A percentile compares a stretch with the other conserved stretches of the same genome.
phyloP scores from a whole-genome alignment of 306 rosid species.

The Lathyrus oleraceus region DNA sequence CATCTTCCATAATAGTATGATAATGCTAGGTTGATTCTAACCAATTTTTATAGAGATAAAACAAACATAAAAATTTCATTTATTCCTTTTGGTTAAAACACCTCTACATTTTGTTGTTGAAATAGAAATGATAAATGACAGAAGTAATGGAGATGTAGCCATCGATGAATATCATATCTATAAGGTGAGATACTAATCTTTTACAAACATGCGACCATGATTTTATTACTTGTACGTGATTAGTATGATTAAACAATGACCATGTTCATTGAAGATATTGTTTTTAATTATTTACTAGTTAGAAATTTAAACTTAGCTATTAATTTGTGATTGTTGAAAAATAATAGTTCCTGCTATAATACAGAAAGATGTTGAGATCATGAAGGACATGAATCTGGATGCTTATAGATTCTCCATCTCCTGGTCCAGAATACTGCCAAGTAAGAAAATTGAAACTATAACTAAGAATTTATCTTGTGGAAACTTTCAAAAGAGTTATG shows the following conservation, averaged over 20 bases:
- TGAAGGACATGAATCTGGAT: conserved; percentile 53
- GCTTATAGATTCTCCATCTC: conserved; percentile 62
- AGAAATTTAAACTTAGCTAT: too few relatives aligned
- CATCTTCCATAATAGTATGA: too few relatives aligned
- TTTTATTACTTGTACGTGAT: neutral
- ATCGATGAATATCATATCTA: conserved; percentile 46
- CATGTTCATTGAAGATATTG: too few relatives aligned
- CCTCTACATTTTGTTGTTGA: neutral
- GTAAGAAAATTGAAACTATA: conserved; percentile 36
- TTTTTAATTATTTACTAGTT: too few relatives aligned
- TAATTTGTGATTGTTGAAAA: too few relatives aligned
- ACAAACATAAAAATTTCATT: too few relatives aligned
- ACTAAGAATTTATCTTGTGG: neutral
- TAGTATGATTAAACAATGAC: neutral
- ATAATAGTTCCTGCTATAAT: neutral
- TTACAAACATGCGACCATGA: neutral
- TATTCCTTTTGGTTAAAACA: too few relatives aligned
- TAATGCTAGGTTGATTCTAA: too few relatives aligned
- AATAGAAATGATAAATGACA: conserved; percentile 39
- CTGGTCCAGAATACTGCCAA: conserved; percentile 64
- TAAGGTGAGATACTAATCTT: conserved; percentile 29
- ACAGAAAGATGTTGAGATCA: conserved; percentile 58
- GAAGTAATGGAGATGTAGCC: conserved; percentile 50
- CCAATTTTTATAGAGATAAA: too few relatives aligned
- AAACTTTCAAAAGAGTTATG: too few relatives aligned